Base-by-base conservation (phyloP, 768 basidiomycete genomes). In the Naganishia vaughanmartiniae region DNA sequence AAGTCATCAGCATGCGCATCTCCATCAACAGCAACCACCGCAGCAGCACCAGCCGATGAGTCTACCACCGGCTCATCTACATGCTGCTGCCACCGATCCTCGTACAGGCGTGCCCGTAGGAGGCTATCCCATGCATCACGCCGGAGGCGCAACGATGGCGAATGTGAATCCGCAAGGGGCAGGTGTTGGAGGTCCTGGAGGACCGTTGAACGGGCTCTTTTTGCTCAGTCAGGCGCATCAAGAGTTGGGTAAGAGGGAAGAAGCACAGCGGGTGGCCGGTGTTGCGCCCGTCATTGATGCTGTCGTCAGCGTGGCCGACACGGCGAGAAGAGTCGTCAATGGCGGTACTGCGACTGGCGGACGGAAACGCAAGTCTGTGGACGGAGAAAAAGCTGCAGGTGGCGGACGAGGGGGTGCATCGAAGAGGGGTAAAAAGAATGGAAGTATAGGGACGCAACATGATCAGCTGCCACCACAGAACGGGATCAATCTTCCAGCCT, bases 181-280 rank as follows among this genome's bases (percentile, higher is more conserved):
- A 15, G 65, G 12, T 34, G 28, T 19, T 57, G 53, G 42, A 0
- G 48, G 46, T 46, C 36, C 67, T 6, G 48, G 60, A 14, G 91
- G 60, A 30, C 60, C 92, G 66, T 90, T 92, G 65, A 96, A 95
- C 78, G 93, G 94, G 31, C 87, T 97, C 55, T 97, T 94, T 83
- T 84, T 97, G 57, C 88, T 97, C 66, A 90, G 89, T 0, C 93
- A 97, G 82, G 94, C 93, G 31, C 93, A 96, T 79, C 93, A 96
- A 80, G 93, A 95, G 84, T 87, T 96, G 71, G 91, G 91, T 45
- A 95, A 94, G 83, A 88, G 92, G n/a, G 93, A 95, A 81, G 90
- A 92, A 79, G 87, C 58, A 83, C 55, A 68, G 83, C 69, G 83
- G 79, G 67, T 55, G 39, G 21, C 42, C 57, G 12, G 39, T 39